phyloP scores from a whole-genome alignment of 2,329 filamentous ascomycete species.

The Apiospora marii region DNA sequence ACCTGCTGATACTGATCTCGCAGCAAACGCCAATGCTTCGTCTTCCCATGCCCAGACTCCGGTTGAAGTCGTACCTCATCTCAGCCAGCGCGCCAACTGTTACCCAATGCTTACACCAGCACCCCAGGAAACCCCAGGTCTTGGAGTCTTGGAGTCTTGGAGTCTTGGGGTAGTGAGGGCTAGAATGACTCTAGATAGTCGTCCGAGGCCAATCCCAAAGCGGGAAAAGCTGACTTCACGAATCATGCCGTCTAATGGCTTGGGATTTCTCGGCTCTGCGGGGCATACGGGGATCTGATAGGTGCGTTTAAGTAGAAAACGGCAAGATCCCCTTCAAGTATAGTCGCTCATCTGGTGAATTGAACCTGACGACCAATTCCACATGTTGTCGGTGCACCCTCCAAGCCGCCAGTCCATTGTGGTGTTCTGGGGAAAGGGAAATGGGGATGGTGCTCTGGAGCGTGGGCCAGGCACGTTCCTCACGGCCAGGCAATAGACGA shows the following conservation, averaged over 20 bases:
- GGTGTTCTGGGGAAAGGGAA: slow-evolving; percentile 48
- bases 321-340: neutral
- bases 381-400: neutral
- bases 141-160: neutral
- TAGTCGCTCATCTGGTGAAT: neutral
- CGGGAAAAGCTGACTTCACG: neutral
- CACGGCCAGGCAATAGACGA: no score
- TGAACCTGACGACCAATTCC: neutral
- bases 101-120: neutral
- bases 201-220: neutral
- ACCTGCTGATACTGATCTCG: neutral
- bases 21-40: neutral
- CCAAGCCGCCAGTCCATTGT: neutral
- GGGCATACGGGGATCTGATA: slow-evolving; percentile 12
- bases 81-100: neutral
- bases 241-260: neutral
- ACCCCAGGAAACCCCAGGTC: neutral
- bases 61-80: neutral
- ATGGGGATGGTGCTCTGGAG: slow-evolving; percentile 35
- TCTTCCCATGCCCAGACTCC: neutral
- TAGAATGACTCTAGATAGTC: neutral
- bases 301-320: slow-evolving; percentile 3
- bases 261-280: slow-evolving; percentile 17
- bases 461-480: no score
- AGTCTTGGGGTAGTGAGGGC: neutral